A percentile compares a stretch with the other conserved stretches of the same genome.
phyloP scores from a whole-genome alignment of 352 stramenopile genomes.

The Phytophthora fragariaefolia region DNA sequence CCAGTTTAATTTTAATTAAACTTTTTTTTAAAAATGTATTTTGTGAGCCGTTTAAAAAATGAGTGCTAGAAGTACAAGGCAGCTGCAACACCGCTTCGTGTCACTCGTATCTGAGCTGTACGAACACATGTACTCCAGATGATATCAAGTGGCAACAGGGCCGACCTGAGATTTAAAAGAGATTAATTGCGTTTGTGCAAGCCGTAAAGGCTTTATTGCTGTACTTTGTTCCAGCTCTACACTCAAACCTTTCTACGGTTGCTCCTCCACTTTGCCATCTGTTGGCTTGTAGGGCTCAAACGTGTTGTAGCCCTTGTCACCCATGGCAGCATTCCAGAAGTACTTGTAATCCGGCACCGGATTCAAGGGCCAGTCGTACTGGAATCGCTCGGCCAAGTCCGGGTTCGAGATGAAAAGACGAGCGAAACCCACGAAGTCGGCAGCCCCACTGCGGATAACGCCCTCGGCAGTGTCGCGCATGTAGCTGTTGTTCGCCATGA shows the following conservation, averaged over 20 bases:
- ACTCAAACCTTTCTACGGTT: neutral
- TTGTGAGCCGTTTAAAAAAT: no score
- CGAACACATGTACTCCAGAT: no score
- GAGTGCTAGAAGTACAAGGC: neutral
- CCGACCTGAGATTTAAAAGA: no score
- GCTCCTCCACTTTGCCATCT: neutral
- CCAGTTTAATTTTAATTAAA: no score
- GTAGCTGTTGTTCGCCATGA: constrained; percentile 16
- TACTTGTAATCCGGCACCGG: constrained; percentile 6
- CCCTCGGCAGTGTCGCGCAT: constrained; percentile 7
- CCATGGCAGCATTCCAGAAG: constrained; percentile 7
- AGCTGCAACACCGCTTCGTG: neutral
- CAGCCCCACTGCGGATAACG: constrained; percentile 4
- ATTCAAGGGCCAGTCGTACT: constrained; percentile 9
- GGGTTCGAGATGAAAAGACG: constrained; percentile 9
- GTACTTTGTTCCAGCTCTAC: no score
- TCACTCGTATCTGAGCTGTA: neutral
- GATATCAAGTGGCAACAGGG: no score
- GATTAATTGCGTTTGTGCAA: no score
- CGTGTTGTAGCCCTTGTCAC: constrained; percentile 11
- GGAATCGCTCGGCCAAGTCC: constrained; percentile 9
- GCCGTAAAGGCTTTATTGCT: no score
- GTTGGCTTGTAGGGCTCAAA: constrained; percentile 7
- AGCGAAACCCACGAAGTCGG: constrained; percentile 8
- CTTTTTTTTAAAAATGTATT: no score